These are phyloP conservation scores for Puccinia coronata DNA, from an alignment of 1,284 basidiomycete species.

Conservation along the genomic window DNA sequence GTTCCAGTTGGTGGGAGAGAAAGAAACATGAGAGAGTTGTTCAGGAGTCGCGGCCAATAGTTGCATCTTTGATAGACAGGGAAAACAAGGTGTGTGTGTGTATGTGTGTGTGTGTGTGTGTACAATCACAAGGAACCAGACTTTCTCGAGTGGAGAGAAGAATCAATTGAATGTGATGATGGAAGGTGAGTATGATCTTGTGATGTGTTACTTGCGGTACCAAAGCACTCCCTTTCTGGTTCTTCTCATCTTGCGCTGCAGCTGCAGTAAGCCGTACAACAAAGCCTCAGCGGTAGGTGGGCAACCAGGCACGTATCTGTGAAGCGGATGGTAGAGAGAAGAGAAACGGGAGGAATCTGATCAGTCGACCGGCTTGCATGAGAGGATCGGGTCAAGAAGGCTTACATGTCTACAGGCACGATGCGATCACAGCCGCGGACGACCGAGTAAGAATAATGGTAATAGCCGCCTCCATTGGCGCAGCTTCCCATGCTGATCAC, in stretches of 20 bases:
- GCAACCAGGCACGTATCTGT: conserved; percentile 82
- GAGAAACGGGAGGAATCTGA: neutral
- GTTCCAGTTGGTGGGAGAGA: too few relatives aligned
- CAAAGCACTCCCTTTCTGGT: conserved; percentile 86
- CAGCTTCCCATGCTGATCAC: conserved; percentile 99
- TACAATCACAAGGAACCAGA: conserved; percentile 1
- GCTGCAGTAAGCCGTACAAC: conserved; percentile 68
- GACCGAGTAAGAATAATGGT: conserved; percentile 91
- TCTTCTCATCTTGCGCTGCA: conserved; percentile 95
- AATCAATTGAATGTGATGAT: neutral
- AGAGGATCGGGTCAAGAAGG: neutral
- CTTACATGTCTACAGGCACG: conserved; percentile 85
- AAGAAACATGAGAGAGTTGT: too few relatives aligned
- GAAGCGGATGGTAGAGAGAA: neutral
- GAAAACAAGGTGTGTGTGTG: too few relatives aligned
- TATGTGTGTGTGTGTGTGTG: conserved; percentile 3
- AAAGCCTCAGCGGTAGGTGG: conserved; percentile 79
- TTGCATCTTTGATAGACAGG: too few relatives aligned
- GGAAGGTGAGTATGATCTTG: neutral
- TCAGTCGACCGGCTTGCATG: neutral
- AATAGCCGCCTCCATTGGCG: conserved; percentile 97
- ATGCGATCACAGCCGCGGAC: conserved; percentile 99
- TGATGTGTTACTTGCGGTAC: conserved; percentile 61
- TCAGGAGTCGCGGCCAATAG: too few relatives aligned
- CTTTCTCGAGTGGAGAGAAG: neutral